A percentile compares a stretch with the other conserved stretches of the same genome.
These are phyloP conservation scores for Solanum bulbocastanum DNA, from an alignment of 257 asterid species.

Conservation along the genomic window DNA sequence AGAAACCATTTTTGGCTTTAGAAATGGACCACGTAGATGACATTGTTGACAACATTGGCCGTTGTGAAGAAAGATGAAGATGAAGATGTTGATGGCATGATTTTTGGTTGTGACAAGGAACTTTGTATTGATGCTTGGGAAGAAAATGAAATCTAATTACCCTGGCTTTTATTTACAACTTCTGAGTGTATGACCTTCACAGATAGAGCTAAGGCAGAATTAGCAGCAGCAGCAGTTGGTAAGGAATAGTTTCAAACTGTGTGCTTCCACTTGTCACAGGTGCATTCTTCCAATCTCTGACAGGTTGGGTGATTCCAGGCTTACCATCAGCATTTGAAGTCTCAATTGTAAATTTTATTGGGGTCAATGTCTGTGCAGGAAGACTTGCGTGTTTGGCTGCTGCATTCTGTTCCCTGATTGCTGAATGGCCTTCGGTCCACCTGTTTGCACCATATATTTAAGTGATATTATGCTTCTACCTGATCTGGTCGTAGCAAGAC, in stretches of 20 bases:
- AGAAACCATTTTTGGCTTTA: constrained; percentile 18
- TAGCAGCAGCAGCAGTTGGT: constrained; percentile 18
- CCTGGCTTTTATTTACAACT: constrained; percentile 13
- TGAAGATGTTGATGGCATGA: constrained; percentile 17
- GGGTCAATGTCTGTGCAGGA: neutral
- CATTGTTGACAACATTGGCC: constrained; percentile 18
- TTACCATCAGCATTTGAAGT: constrained; percentile 4
- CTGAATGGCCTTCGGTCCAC: constrained; percentile 13
- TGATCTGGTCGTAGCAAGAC: constrained; percentile 17
- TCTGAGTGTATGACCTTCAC: constrained; percentile 21
- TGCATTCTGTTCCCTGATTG: constrained; percentile 16
- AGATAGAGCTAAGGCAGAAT: constrained; percentile 17
- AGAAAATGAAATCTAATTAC: constrained; percentile 19
- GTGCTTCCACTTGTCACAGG: neutral
- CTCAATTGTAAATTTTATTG: neutral
- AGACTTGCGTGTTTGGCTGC: neutral
- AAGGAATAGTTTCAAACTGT: constrained; percentile 6
- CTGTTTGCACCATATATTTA: constrained; percentile 13
- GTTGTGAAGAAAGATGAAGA: constrained; percentile 26
- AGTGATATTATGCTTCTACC: constrained; percentile 8
- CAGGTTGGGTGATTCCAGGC: constrained; percentile 16
- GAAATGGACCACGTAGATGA: constrained; percentile 19
- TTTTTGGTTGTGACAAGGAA: constrained; percentile 21
- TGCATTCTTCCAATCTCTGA: constrained; percentile 15
- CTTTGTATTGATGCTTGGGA: constrained; percentile 9